Evolutionary conservation across 108 stramenopile species (phyloP).

Genomic region (Nitzschia sp.): DNA sequence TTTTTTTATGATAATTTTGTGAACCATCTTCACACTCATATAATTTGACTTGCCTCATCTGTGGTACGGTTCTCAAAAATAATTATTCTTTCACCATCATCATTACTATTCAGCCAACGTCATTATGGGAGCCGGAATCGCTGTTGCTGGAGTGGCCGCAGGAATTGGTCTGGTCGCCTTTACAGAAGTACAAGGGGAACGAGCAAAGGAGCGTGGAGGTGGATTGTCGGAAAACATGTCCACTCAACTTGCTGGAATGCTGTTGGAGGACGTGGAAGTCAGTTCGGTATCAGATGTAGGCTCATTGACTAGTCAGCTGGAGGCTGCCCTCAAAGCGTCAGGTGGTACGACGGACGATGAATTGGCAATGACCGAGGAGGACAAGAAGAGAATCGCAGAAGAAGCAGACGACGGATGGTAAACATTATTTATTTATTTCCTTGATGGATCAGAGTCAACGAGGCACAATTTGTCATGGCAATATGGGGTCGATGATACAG

Average conservation of each 20-base stretch:
- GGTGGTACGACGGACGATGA: conserved; percentile 52
- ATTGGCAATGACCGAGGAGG: conserved; percentile 76
- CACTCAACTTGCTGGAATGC: conserved; percentile 61
- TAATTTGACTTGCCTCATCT: not conserved
- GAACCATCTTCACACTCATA: too few species aligned
- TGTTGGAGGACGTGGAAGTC: conserved; percentile 89
- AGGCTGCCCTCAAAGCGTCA: conserved; percentile 65
- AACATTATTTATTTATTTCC: conserved; percentile 5
- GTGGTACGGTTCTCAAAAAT: not conserved
- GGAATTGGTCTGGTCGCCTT: conserved; percentile 79
- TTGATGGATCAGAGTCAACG: too few species aligned
- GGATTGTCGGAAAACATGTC: conserved; percentile 80
- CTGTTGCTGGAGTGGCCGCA: conserved; percentile 62
- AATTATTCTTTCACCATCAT: not conserved
- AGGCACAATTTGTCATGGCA: too few species aligned
- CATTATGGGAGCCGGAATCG: conserved; percentile 62
- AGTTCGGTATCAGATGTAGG: conserved; percentile 72
- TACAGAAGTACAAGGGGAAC: conserved; percentile 80
- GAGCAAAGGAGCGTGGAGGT: conserved; percentile 71
- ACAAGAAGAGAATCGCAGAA: conserved; percentile 72
- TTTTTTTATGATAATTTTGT: too few species aligned
- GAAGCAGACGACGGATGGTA: conserved; percentile 91
- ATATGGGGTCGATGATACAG: too few species aligned
- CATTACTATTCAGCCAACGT: conserved; percentile 3
- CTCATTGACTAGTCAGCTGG: conserved; percentile 75